Evolutionary conservation across 306 rosid species (phyloP), one percentile per base, ranked within the genome.

Genomic region (Hippophae tibetana): DNA sequence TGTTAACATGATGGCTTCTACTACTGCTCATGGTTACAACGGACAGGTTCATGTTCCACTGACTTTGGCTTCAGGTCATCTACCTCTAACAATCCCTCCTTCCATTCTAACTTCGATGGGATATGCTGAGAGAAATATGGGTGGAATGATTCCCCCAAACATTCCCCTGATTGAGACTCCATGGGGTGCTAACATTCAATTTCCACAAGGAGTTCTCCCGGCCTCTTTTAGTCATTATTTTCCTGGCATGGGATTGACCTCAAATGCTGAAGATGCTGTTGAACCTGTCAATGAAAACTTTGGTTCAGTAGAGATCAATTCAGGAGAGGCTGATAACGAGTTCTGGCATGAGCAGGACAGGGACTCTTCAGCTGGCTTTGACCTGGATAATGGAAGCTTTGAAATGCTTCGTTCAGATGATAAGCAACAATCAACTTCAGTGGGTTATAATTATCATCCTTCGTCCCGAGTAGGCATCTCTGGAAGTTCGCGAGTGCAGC

Each of bases 321-420:
- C 51, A 5, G 65, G 73, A 55, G 90, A 89, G 63, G 68, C 74
- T 56, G 94, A 84, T 68, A 70, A 73, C 51, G 95, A 86, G 64
- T 83, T 75, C 77, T 93, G 99, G 97, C 90, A 86, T 49, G 95
- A 84, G 72, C 95, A 84, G 58, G 99, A 84, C 64, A 81, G 88
- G 71, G 80, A 67, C 74, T 76, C 95, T 69, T 43, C 79, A 57
- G 82, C 73, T 61, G 87, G 82, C 64, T 67, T 78, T 81, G 98
- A 85, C 64, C 67, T 68, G 10, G 90, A 86, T 67, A 68, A 84
- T 73, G 97, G 85, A 69, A 82, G 76, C 74, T 78, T 69, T 51
- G 97, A 88, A 78, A 75, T 80, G 86, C 72, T 58, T 74, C 81
- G 54, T 38, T 64, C 79, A 9, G 95, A 82, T 71, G 93, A 82